These are phyloP conservation scores for Aspergillus leporis DNA, from an alignment of 495 filamentous ascomycete genomes.

Conservation along the genomic window DNA sequence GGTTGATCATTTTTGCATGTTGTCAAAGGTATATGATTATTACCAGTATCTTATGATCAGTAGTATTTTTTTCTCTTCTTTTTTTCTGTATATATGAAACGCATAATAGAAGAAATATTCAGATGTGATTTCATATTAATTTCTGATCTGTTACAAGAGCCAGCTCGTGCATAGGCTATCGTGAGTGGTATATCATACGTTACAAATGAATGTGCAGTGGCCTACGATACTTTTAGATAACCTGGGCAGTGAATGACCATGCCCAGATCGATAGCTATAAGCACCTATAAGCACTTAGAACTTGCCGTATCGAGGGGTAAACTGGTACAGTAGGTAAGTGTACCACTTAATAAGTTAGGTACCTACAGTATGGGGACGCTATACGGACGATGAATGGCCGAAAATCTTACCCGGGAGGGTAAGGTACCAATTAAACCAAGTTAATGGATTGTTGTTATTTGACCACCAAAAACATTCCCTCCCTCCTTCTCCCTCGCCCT, in stretches of 20 bases:
- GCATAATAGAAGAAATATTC: not conserved
- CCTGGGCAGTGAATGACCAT: too few relatives aligned
- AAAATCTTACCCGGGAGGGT: not conserved
- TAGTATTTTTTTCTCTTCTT: not conserved
- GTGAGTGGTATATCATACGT: too few relatives aligned
- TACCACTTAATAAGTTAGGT: too few relatives aligned
- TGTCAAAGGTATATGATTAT: not conserved
- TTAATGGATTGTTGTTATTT: not conserved
- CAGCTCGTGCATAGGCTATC: too few relatives aligned
- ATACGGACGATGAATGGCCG: not conserved
- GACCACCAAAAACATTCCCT: slow-evolving; percentile 25
- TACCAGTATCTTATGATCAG: not conserved
- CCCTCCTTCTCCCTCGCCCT: slow-evolving; percentile 19
- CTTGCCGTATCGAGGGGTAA: not conserved
- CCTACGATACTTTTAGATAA: too few relatives aligned
- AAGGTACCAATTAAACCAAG: not conserved
- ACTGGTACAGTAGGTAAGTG: too few relatives aligned
- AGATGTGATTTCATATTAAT: too few relatives aligned
- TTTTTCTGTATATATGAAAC: not conserved
- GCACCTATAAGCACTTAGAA: too few relatives aligned
- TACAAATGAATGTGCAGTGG: too few relatives aligned
- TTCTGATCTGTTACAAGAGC: too few relatives aligned
- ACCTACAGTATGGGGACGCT: not conserved
- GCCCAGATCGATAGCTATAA: too few relatives aligned
- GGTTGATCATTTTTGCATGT: slow-evolving; percentile 1